Percentiles rank a stretch among this genome's conserved stretches.
phyloP scores from a whole-genome alignment of 2,329 filamentous ascomycete species.

The Nothomitra cinnamomea region DNA sequence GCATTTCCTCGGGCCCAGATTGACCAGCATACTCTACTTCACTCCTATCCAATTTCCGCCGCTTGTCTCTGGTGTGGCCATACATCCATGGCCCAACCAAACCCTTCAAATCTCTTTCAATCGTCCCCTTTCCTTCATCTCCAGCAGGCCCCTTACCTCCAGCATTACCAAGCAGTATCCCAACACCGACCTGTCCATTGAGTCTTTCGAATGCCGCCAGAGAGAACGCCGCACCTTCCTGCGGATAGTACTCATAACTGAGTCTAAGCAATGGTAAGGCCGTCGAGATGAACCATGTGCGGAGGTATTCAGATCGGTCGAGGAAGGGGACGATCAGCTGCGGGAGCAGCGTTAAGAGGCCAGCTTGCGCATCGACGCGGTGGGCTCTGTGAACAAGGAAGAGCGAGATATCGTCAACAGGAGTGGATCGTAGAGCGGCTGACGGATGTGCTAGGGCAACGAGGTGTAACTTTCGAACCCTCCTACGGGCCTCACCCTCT shows the following conservation, averaged over 20 bases:
- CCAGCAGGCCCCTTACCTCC: constrained; percentile 25
- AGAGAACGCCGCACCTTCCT: constrained; percentile 30
- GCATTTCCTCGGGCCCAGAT: constrained; percentile 13
- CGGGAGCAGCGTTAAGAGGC: constrained; percentile 51
- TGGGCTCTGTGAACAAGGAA: constrained; percentile 54
- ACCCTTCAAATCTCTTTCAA: constrained; percentile 49
- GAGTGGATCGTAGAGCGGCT: constrained; percentile 29
- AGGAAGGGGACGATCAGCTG: constrained; percentile 54
- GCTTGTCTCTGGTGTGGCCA: constrained; percentile 41
- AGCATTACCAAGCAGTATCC: constrained; percentile 43
- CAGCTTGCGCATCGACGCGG: constrained; percentile 53
- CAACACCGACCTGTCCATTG: constrained; percentile 39
- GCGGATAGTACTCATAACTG: constrained; percentile 52
- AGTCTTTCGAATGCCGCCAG: constrained; percentile 47
- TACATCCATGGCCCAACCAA: constrained; percentile 61
- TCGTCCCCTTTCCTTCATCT: constrained; percentile 17
- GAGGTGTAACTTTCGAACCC: constrained; percentile 44
- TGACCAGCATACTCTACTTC: constrained; percentile 7
- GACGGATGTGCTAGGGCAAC: constrained; percentile 27
- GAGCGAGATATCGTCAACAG: constrained; percentile 37
- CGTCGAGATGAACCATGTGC: constrained; percentile 51
- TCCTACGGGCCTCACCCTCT: constrained; percentile 46
- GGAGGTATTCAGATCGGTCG: constrained; percentile 39
- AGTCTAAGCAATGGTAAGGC: constrained; percentile 52
- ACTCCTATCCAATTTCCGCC: constrained; percentile 21